phyloP scores from a whole-genome alignment of 495 filamentous ascomycete species.

The Alectoria sarmentosa region DNA sequence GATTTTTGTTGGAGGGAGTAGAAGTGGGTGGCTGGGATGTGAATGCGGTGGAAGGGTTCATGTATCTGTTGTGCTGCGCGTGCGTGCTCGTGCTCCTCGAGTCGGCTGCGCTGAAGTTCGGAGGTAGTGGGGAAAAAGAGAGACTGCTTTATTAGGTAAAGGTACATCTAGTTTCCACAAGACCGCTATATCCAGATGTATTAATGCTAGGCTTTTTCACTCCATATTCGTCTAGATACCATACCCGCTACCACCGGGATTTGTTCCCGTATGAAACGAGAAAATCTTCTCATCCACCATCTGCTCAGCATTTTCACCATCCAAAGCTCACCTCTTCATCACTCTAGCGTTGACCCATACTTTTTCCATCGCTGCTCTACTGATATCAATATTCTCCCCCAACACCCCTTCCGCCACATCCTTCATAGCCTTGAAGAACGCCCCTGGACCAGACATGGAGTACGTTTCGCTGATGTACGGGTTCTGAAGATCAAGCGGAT shows the following conservation, averaged over 20 bases:
- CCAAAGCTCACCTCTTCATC: background rate
- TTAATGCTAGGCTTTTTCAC: background rate
- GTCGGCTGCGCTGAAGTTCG: too few species aligned
- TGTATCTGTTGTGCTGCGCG: too few species aligned
- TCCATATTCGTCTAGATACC: background rate
- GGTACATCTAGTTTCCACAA: background rate
- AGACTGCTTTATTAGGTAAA: too few species aligned
- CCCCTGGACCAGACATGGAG: background rate
- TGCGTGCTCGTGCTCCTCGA: too few species aligned
- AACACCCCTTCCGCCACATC: background rate
- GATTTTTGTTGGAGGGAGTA: too few species aligned
- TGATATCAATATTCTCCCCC: background rate
- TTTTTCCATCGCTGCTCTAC: background rate
- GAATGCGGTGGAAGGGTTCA: too few species aligned
- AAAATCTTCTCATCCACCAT: background rate
- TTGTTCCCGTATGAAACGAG: background rate
- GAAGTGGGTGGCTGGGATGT: too few species aligned
- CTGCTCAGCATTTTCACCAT: background rate
- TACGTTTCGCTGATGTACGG: background rate
- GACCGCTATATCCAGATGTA: background rate
- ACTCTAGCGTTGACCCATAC: background rate
- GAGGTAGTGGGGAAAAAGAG: too few species aligned
- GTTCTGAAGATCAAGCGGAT: background rate
- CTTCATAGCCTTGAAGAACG: background rate
- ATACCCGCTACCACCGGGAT: background rate